These are phyloP conservation scores for Parascedosporium putredinis DNA, from an alignment of 2,329 filamentous ascomycete species.

Conservation along the genomic window DNA sequence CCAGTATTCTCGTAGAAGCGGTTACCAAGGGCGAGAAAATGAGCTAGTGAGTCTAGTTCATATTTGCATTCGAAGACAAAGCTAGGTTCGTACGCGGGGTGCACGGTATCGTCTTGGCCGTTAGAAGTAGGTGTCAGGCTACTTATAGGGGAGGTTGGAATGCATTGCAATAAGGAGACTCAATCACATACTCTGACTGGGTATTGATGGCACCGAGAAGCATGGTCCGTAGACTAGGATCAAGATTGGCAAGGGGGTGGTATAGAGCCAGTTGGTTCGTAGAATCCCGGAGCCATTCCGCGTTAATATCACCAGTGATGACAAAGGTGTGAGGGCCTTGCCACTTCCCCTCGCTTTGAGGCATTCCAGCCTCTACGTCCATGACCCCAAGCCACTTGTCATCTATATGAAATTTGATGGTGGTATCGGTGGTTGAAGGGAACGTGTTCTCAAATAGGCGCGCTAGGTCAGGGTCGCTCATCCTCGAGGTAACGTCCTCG, in stretches of 20 bases:
- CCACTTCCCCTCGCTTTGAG: slow-evolving; percentile 55
- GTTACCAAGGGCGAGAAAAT: slow-evolving; percentile 78
- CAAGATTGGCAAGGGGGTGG: slow-evolving; percentile 71
- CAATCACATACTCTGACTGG: slow-evolving; percentile 87
- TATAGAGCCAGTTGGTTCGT: slow-evolving; percentile 92
- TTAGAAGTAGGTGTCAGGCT: slow-evolving; percentile 62
- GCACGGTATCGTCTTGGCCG: slow-evolving; percentile 73
- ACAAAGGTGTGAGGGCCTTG: slow-evolving; percentile 83
- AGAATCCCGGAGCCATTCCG: slow-evolving; percentile 85
- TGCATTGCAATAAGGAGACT: slow-evolving; percentile 94
- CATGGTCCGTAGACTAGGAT: slow-evolving; percentile 65
- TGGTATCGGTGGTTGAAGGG: slow-evolving; percentile 84
- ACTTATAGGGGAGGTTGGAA: slow-evolving; percentile 91
- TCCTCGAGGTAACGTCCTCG: slow-evolving; percentile 63
- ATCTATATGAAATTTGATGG: slow-evolving; percentile 75
- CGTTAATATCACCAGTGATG: slow-evolving; percentile 86
- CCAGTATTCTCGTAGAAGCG: slow-evolving; percentile 75
- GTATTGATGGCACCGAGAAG: slow-evolving; percentile 94
- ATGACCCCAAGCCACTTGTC: slow-evolving; percentile 29
- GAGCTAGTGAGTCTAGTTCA: slow-evolving; percentile 88
- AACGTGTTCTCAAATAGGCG: slow-evolving; percentile 93
- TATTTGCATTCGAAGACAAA: slow-evolving; percentile 98
- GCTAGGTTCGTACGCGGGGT: slow-evolving; percentile 73
- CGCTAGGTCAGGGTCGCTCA: slow-evolving; percentile 79
- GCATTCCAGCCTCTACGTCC: slow-evolving; percentile 25